Evolutionary conservation across 2,329 filamentous ascomycete genomes (phyloP), one percentile per base, ranked within the genome.

Genomic region (Xylariaceae sp.): DNA sequence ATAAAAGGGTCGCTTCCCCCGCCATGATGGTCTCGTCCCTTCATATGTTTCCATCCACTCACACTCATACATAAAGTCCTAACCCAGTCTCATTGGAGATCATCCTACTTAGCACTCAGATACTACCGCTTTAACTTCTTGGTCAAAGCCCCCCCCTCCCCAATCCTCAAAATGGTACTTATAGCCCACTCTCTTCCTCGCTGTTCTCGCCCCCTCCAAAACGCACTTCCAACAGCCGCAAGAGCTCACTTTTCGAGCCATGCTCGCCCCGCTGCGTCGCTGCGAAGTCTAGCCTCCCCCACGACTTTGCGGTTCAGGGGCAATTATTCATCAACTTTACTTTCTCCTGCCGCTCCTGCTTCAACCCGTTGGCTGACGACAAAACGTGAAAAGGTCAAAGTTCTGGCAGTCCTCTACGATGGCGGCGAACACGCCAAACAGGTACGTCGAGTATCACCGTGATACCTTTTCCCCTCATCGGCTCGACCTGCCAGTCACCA

Each of bases 371-470:
- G 76, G 77, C 79, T 82, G 72, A 82, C 80, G 69, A 75, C 75
- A 63, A 64, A 68, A 69, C 74, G 72, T 73, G 73, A 77, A 77
- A 75, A 97, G 92, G 92, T 92, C 81, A 97, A 97, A 82, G 90
- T 97, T 79, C 88, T 97, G 74, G 82, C 92, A 73, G 90, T 96
- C 70, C 85, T 96, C 69, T 97, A 97, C 82, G 92, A 97, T 78
- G 92, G 92, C 75, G 84, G 86, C 74, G 81, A 91, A 80, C 91
- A 96, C 81, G 92, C 92, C 79, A 80, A 89, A 78, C 83, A 97
- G 73, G 91, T 95, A 75, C 50, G 63, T 63, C 35, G 30, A 75
- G 49, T 30, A 80, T 74, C 49, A 50, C 39, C 48, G 37, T 41
- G 37, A 41, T 45, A 53, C 34, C 18, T 9, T 37, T 30, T 48